Conservation (phyloP, 768 basidiomycete genomes). For the Tricholoma flavovirens region DNA sequence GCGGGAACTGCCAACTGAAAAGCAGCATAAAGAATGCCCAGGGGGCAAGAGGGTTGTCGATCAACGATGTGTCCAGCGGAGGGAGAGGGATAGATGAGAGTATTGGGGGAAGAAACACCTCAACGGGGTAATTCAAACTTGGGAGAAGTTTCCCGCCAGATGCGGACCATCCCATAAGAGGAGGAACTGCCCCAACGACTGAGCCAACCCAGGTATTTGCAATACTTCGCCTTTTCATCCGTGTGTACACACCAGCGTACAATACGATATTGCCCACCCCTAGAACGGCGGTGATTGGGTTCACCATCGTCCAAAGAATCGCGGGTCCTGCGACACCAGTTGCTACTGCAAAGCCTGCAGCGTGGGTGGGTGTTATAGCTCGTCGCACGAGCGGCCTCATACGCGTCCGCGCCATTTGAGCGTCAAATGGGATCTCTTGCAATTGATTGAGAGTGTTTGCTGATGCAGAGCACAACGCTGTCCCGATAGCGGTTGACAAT, state of each 20-base stretch:
- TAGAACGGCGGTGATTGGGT: conserved; percentile 78
- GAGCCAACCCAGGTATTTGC: conserved; percentile 94
- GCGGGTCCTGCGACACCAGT: conserved; percentile 78
- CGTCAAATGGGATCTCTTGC: conserved; percentile 92
- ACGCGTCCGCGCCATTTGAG: conserved; percentile 92
- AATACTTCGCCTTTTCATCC: conserved; percentile 77
- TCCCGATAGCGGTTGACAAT: conserved; percentile 83
- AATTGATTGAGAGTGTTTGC: conserved; percentile 95
- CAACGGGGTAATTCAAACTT: conserved; percentile 49
- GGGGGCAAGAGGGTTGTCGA: conserved; percentile 80
- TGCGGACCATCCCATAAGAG: conserved; percentile 98
- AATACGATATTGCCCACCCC: conserved; percentile 82
- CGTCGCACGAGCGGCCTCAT: conserved; percentile 80
- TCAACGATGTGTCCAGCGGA: conserved; percentile 38
- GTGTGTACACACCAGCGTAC: conserved; percentile 91
- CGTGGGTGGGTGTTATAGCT: conserved; percentile 82
- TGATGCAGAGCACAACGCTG: conserved; percentile 84
- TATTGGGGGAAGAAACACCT: conserved; percentile 58
- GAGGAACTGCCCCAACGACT: conserved; percentile 88
- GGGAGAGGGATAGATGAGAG: conserved; percentile 31
- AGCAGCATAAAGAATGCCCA: conserved; percentile 77
- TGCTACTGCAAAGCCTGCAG: conserved; percentile 65
- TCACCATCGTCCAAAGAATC: conserved; percentile 77
- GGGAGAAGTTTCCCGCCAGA: conserved; percentile 78
- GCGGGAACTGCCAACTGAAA: conserved; percentile 98